Evolutionary conservation across 768 basidiomycete species (phyloP), one percentile per base, ranked within the genome.

Genomic region (Trametes meyenii): DNA sequence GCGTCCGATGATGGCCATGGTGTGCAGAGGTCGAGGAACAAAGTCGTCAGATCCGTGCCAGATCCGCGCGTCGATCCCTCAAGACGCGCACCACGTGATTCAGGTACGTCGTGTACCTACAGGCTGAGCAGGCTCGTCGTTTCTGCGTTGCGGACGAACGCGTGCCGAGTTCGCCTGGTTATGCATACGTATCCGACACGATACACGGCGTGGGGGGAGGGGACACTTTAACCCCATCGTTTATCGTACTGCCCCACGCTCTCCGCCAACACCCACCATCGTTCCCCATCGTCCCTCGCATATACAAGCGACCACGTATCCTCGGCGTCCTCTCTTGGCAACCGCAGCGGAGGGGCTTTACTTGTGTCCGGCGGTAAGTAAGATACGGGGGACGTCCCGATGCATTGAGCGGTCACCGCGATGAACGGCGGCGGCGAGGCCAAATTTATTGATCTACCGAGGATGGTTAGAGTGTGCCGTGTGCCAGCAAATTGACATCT

Each of bases 261-360:
- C 63, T 87, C 81, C 6, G 72, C 75, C 39, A 82, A 68, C 21
- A 76, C 74, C 81, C 83, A 87, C 0, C 65, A 68, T 33, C 55
- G 11, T 1, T 58, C 66, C 17, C 55, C 59, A 19, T 52, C 10
- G 50, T 57, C 36, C 53, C 61, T 52, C 65, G 72, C 46, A 23
- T 70, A 46, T 2, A 72, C 69, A 12, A 83, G 55, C 46, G 85
- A 64, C 72, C 79, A 78, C 1, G 81, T 83, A 62, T 87, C 85
- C 54, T 86, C 85, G 2, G 80, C 82, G 43, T 85, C 79, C 12
- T 53, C 65, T 26, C 79, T 73, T 3, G 85, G 81, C 4, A 81
- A 67, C 40, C 83, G 75, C 4, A 71, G 56, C 0, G 80, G 78
- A 0, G 70, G 66, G 29, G 76, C 72, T 26, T 71, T 69, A 0